phyloP scores from a whole-genome alignment of 441 rosid species.

The Populus hybrid region DNA sequence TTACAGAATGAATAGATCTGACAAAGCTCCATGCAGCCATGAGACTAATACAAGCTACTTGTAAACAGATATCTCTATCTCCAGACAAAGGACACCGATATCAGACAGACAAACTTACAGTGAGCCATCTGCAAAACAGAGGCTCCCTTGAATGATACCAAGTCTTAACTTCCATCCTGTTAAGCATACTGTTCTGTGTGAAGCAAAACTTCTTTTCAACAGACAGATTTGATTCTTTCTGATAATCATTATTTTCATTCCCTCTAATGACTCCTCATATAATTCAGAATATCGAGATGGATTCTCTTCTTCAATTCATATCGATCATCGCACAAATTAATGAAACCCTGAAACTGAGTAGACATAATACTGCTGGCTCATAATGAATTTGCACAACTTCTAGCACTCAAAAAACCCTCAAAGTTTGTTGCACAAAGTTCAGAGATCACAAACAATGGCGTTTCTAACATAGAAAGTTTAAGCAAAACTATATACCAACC shows the following conservation, averaged over 20 bases:
- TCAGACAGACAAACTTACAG: background rate
- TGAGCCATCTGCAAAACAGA: background rate
- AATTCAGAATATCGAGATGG: background rate
- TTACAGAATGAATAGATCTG: background rate
- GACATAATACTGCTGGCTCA: background rate
- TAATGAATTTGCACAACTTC: no score
- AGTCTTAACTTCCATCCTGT: background rate
- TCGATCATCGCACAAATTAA: no score
- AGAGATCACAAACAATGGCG: background rate
- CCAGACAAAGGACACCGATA: no score
- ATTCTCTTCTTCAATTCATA: no score
- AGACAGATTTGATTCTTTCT: background rate
- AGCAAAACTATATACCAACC: constrained; percentile 38
- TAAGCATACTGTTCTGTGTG: background rate
- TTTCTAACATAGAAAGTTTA: background rate
- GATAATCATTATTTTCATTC: background rate
- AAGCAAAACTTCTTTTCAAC: background rate
- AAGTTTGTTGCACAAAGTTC: background rate
- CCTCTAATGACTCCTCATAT: background rate
- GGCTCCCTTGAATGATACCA: background rate
- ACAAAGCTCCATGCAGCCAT: background rate
- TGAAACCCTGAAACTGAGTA: no score
- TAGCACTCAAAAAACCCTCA: no score
- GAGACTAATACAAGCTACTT: background rate
- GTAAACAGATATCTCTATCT: background rate